Evolutionary conservation across 805 yeast species (phyloP), one percentile per base, ranked within the genome.

Genomic region (Kodamaea fukazawae): DNA sequence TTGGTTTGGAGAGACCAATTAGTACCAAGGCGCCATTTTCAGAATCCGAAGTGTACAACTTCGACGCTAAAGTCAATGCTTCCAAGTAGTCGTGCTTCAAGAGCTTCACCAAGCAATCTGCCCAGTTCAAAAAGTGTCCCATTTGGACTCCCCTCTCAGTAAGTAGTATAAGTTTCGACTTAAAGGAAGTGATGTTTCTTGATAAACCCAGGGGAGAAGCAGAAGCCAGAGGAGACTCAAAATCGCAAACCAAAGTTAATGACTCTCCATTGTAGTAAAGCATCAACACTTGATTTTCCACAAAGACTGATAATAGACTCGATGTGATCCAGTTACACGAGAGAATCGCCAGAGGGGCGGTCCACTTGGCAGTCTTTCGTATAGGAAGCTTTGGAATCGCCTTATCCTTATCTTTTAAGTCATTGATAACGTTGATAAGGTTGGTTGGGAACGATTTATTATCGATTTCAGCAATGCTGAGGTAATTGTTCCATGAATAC

Each of bases 121-220:
- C 86, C 96, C 89, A 87, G 48, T 73, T 79, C 2, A 79, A 65
- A 11, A 79, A 58, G 16, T 78, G 66, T 0, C 90, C 95, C 2
- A 81, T 69, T 4, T 63, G 73, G 0, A 87, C 29, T 26, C 31
- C 30, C 3, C 30, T 15, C 5, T 12, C 16, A 12, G 32, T 29
- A 4, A 33, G 23, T 5, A 38, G 27, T 5, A 32, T 27, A n/a
- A 38, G 42, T 13, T 28, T 38, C 5, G 42, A 32, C 26, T 38
- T 38, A 33, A 38, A 32, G 12, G 42, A 28, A 16, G 32, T 29
- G 22, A 38, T 13, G 22, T 34, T 34, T 29, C 32, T 20, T 18
- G 16, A 20, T 18, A 20, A 22, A 32, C 3, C 13, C 27, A 12
- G 27, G 20, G 29, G n/a, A 7, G 12, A 4, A 4, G 29, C 29